Percentiles rank a stretch among this genome's conserved stretches.
Evolutionary conservation across 2,329 filamentous ascomycete genomes (phyloP).

Genomic region (Fusarium sp.): DNA sequence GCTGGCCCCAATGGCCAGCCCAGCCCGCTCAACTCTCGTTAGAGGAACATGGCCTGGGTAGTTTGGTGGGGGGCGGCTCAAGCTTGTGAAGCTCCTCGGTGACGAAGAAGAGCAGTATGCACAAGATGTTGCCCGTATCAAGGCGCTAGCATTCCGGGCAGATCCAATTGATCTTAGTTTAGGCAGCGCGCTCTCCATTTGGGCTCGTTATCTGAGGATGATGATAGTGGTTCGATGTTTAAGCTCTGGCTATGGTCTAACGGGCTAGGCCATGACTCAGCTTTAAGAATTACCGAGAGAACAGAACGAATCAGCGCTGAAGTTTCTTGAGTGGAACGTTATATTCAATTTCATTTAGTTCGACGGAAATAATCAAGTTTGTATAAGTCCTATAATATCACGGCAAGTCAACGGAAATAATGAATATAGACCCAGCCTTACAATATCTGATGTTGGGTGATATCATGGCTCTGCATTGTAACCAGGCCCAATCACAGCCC

Average conservation of each 20-base stretch:
- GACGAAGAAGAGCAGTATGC: constrained; percentile 30
- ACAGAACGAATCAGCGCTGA: constrained; percentile 12
- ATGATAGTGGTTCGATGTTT: constrained; percentile 28
- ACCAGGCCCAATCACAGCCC: background rate
- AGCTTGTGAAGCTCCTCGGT: constrained; percentile 72
- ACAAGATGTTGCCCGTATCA: constrained; percentile 35
- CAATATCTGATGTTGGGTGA: too few species aligned
- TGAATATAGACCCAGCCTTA: background rate
- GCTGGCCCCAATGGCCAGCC: constrained; percentile 73
- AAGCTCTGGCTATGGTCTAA: background rate
- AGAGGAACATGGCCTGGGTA: constrained; percentile 95
- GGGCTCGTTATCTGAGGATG: background rate
- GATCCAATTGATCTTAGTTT: constrained; percentile 31
- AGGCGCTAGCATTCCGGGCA: constrained; percentile 7
- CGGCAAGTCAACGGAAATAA: background rate
- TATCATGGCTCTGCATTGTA: background rate
- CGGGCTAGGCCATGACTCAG: constrained; percentile 9
- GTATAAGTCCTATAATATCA: background rate
- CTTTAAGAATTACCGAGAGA: background rate
- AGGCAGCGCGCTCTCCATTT: constrained; percentile 41
- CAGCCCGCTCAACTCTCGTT: constrained; percentile 77
- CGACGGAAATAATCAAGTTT: background rate
- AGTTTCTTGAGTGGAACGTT: background rate
- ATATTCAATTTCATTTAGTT: background rate
- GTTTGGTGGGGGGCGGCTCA: constrained; percentile 84